Conservation (phyloP, 768 basidiomycete genomes). For the Tubosaeta brunneosetosa region DNA sequence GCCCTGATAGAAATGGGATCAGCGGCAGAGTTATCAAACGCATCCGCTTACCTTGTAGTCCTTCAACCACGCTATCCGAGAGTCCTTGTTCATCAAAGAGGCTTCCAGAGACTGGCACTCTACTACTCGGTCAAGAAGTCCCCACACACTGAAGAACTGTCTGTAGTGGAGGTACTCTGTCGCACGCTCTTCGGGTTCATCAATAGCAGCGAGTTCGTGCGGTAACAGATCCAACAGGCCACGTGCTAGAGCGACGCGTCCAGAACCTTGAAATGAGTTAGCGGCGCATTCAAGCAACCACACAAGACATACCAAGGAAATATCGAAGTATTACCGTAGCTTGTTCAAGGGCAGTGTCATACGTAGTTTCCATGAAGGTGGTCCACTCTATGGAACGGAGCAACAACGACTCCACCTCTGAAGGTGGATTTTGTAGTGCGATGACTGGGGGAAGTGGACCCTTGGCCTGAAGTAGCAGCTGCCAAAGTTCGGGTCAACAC, state of each 20-base stretch:
- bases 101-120: conserved; percentile 57
- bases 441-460: conserved; percentile 62
- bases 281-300: background rate
- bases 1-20: conserved; percentile 31
- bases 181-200: conserved; percentile 65
- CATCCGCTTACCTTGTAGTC: conserved; percentile 51
- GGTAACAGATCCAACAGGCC: conserved; percentile 58
- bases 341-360: conserved; percentile 74
- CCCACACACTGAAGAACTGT: conserved; percentile 77
- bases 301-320: conserved; percentile 67
- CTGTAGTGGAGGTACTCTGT: conserved; percentile 76
- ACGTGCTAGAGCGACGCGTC: conserved; percentile 66
- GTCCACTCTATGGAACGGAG: conserved; percentile 95
- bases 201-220: conserved; percentile 53
- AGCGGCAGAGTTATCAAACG: background rate
- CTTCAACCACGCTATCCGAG: conserved; percentile 53
- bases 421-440: conserved; percentile 49
- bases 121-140: conserved; percentile 54
- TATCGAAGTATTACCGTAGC: conserved; percentile 86
- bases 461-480: conserved; percentile 51
- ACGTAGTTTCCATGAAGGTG: conserved; percentile 68
- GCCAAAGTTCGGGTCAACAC: conserved; percentile 5
- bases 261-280: conserved; percentile 47
- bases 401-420: conserved; percentile 57
- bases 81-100: conserved; percentile 55